Conservation (phyloP, 139 green algal genomes). For the Chara braunii region DNA sequence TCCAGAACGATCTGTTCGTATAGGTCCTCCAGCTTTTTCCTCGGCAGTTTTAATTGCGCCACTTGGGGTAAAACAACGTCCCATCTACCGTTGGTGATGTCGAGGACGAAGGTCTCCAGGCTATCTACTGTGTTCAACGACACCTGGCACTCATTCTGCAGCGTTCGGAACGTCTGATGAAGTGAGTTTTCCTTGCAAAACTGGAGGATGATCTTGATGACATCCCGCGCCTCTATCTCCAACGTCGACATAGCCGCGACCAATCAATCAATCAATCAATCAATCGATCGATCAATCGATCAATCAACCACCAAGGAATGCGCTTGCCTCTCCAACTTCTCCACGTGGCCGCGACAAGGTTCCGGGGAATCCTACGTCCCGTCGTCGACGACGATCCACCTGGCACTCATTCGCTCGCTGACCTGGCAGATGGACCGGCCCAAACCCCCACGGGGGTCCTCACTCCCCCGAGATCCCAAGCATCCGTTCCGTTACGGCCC, state of each 20-base stretch:
- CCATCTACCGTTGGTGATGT: conserved; percentile 83
- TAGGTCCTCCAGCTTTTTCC: conserved; percentile 77
- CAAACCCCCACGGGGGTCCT: too few relatives aligned
- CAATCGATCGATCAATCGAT: too few relatives aligned
- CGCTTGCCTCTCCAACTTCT: too few relatives aligned
- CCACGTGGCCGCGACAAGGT: too few relatives aligned
- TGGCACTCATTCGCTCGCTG: too few relatives aligned
- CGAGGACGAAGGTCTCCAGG: conserved; percentile 76
- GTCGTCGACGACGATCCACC: too few relatives aligned
- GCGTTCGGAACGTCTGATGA: conserved; percentile 69
- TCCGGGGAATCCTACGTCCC: too few relatives aligned
- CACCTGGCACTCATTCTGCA: conserved; percentile 73
- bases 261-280: too few relatives aligned
- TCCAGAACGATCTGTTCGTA: conserved; percentile 95
- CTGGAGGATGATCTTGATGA: conserved; percentile 81
- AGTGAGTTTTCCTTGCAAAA: conserved; percentile 95
- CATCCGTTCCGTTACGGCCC: too few relatives aligned
- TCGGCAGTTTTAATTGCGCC: conserved; percentile 75
- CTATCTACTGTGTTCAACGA: conserved; percentile 90
- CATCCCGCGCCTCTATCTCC: conserved; percentile 25
- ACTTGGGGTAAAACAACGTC: conserved; percentile 72
- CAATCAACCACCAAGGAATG: too few relatives aligned
- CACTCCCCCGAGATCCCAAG: too few relatives aligned
- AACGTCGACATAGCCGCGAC: conserved; percentile 20
- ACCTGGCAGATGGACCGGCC: too few relatives aligned